Evolutionary conservation across 2,329 filamentous ascomycete genomes (phyloP).

Genomic region (Aschersonia sp.): DNA sequence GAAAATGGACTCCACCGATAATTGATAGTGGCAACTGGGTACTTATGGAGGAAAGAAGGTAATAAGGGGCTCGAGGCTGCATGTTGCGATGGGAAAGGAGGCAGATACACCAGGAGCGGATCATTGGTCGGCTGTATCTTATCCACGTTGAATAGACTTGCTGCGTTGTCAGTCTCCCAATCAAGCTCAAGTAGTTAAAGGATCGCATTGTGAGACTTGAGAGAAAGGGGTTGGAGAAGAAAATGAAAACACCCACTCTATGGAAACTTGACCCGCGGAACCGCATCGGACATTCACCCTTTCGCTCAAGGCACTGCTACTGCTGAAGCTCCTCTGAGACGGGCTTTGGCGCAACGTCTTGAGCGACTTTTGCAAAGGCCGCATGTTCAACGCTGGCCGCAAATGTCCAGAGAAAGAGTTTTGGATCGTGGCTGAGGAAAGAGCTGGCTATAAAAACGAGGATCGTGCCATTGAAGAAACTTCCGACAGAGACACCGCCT

Average conservation of each 20-base stretch:
- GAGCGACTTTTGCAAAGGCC: not conserved
- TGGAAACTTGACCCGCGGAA: conserved; percentile 31
- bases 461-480: too few relatives aligned
- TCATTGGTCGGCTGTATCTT: conserved; percentile 14
- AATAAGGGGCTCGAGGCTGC: conserved; percentile 12
- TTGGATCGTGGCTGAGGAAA: too few relatives aligned
- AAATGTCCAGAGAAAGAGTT: not conserved
- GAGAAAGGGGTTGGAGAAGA: too few relatives aligned
- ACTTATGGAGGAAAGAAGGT: conserved; percentile 25
- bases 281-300: conserved; percentile 31
- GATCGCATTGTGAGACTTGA: too few relatives aligned
- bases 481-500: too few relatives aligned
- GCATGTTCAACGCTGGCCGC: not conserved
- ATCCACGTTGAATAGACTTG: conserved; percentile 28
- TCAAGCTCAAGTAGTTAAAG: not conserved
- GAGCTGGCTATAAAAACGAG: too few relatives aligned
- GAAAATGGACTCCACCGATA: conserved; percentile 36
- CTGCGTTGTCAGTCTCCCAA: not conserved
- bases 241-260: conserved; percentile 28
- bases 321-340: conserved; percentile 4
- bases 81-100: conserved; percentile 25
- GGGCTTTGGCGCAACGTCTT: not conserved
- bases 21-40: conserved; percentile 39
- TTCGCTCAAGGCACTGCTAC: conserved; percentile 10
- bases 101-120: conserved; percentile 41